These are phyloP conservation scores for Trichoderma afroharzianum DNA, from an alignment of 2,329 filamentous ascomycete species.

Conservation along the genomic window DNA sequence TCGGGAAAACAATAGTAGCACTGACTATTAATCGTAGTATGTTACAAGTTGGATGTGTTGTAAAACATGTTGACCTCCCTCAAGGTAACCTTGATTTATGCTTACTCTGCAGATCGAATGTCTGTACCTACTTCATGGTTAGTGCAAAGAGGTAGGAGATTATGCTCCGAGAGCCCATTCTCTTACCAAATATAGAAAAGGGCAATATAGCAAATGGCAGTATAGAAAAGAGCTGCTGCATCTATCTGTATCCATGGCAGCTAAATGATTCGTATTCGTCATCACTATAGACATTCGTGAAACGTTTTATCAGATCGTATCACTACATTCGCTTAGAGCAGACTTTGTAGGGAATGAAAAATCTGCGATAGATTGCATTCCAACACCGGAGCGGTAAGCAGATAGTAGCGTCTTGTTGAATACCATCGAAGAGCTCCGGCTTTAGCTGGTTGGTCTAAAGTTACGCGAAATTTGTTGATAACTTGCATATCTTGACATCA, in stretches of 20 bases:
- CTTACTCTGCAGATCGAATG: neutral
- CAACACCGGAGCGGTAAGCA: neutral
- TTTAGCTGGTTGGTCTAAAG: neutral
- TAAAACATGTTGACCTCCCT: neutral
- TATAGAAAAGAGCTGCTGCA: neutral
- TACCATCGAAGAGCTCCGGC: neutral
- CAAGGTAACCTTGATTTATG: neutral
- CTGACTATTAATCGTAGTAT: neutral
- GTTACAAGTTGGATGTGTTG: neutral
- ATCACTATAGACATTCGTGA: neutral
- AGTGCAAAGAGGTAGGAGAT: neutral
- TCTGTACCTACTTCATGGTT: neutral
- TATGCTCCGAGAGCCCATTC: neutral
- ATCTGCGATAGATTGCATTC: neutral
- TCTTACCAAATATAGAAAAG: neutral
- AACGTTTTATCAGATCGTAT: neutral
- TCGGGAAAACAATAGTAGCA: neutral
- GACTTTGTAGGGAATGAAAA: neutral
- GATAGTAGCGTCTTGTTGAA: neutral
- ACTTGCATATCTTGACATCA: neutral
- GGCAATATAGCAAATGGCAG: too few relatives aligned
- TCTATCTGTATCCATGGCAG: neutral
- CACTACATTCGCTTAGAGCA: neutral
- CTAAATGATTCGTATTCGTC: neutral
- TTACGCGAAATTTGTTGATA: neutral